A percentile compares a stretch with the other conserved stretches of the same genome.
These are phyloP conservation scores for Saccharomyces hybrid DNA, from an alignment of 1,139 yeast species.

Conservation along the genomic window DNA sequence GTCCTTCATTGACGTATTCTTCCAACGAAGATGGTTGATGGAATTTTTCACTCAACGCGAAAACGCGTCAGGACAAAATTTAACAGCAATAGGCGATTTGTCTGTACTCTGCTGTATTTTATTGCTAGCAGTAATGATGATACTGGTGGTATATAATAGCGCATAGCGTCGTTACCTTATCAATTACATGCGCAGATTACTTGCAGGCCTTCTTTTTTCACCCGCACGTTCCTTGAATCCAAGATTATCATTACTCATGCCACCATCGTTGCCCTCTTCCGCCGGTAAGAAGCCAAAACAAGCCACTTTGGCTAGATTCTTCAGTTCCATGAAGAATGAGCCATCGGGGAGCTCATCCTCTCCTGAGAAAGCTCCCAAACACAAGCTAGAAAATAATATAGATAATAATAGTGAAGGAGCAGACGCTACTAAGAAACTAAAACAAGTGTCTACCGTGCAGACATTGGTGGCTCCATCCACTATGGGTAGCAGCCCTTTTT, in stretches of 20 bases:
- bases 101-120: background rate
- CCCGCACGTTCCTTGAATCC: background rate
- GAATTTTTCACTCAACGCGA: background rate
- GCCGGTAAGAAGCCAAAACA: slow-evolving; percentile 17
- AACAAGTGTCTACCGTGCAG: background rate
- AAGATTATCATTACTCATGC: slow-evolving; percentile 4
- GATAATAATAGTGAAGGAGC: background rate
- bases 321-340: slow-evolving; percentile 16
- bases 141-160: background rate
- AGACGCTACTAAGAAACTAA: background rate
- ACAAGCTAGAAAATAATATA: background rate
- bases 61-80: background rate
- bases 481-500: background rate
- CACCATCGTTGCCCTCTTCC: slow-evolving; percentile 2
- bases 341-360: background rate
- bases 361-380: slow-evolving; percentile 1
- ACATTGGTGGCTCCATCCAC: background rate
- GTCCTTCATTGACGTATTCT: background rate
- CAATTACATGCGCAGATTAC: background rate
- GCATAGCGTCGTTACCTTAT: background rate
- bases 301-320: slow-evolving; percentile 26
- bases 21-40: background rate
- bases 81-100: slow-evolving; percentile 1
- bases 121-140: background rate
- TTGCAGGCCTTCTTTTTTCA: background rate